Base-by-base conservation (phyloP, 2,329 filamentous ascomycete genomes). In the Penicillium sp. region DNA sequence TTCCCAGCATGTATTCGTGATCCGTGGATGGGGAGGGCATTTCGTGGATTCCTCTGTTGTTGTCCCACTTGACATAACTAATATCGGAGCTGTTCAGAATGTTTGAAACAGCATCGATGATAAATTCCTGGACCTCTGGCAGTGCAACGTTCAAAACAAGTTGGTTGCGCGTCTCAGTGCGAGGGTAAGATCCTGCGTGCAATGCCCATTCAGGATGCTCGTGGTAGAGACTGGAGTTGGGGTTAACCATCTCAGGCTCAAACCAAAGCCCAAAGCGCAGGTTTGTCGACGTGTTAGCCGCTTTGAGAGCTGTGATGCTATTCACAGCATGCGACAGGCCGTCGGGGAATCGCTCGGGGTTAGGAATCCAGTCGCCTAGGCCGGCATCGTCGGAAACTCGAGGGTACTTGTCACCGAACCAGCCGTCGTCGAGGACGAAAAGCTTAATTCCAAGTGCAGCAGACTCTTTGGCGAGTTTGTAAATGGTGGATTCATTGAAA, bases 171-270 rank as follows among this genome's bases (percentile, higher is more conserved):
- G 74, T 75, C 39, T 84, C 69, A 0, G 80, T 85, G 10, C 83
- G 78, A 1, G 80, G 74, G 60, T 88, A 82, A 0, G 73, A 66
- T 3, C 80, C 82, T 0, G 83, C 79, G 49, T 84, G 79, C 46
- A 88, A 61, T 3, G 76, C 83, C 85, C 84, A 88, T 49, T 87
- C 84, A 0, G 85, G 84, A 56, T 88, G 84, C 37, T 82, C 70
- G 1, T 77, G 66, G 63, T 87, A 88, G 2, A 88, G 73, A 2
- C 74, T 78, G 0, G 84, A 87, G 46, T 84, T 81, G 1, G 81
- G 80, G 50, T 84, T 86, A 43, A 87, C 80, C 85, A 88, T 88
- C 59, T 88, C 85, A 0, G 84, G 84, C 63, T 88, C 85, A 2
- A 88, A 76, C 85, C 85, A 88, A 3, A 88, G 75, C 13, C 85